phyloP scores from a whole-genome alignment of 2,329 filamentous ascomycete species.

The Ascochyta rabiei region DNA sequence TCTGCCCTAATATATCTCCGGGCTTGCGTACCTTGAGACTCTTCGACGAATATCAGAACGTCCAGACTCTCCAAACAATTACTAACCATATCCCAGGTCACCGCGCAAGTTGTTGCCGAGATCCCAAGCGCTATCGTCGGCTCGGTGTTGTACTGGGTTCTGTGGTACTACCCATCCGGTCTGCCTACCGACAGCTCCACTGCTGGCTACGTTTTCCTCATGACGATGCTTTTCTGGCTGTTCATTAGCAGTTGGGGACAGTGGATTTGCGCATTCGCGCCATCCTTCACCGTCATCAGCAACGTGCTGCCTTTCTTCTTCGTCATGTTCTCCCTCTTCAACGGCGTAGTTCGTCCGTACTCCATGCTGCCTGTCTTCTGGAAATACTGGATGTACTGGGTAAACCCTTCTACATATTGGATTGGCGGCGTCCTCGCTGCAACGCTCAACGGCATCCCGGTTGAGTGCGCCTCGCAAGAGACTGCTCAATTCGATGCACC shows the following conservation, averaged over 20 bases:
- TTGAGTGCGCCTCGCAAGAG: conserved; percentile 59
- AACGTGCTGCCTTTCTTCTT: conserved; percentile 80
- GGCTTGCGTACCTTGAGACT: neutral
- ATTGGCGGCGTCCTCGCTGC: conserved; percentile 72
- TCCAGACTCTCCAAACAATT: neutral
- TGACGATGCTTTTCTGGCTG: conserved; percentile 78
- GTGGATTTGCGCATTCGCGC: conserved; percentile 84
- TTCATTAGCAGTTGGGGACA: conserved; percentile 80
- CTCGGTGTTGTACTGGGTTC: conserved; percentile 70
- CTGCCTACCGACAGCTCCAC: conserved; percentile 68
- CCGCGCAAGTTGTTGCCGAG: conserved; percentile 74
- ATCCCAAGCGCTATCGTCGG: conserved; percentile 72
- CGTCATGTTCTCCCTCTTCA: conserved; percentile 77
- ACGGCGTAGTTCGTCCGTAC: conserved; percentile 77
- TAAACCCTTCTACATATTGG: conserved; percentile 74
- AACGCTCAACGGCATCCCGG: conserved; percentile 59
- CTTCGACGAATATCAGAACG: neutral
- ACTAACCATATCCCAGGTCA: conserved; percentile 49
- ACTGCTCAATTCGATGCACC: conserved; percentile 70
- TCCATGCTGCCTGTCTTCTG: conserved; percentile 70
- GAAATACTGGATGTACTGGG: conserved; percentile 73
- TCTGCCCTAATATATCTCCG: neutral
- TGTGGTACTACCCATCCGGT: conserved; percentile 80
- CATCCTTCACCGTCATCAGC: conserved; percentile 77
- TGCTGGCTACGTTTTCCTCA: conserved; percentile 77